Conservation (phyloP, 352 stramenopile genomes). For the Thalassiosira hispida region DNA sequence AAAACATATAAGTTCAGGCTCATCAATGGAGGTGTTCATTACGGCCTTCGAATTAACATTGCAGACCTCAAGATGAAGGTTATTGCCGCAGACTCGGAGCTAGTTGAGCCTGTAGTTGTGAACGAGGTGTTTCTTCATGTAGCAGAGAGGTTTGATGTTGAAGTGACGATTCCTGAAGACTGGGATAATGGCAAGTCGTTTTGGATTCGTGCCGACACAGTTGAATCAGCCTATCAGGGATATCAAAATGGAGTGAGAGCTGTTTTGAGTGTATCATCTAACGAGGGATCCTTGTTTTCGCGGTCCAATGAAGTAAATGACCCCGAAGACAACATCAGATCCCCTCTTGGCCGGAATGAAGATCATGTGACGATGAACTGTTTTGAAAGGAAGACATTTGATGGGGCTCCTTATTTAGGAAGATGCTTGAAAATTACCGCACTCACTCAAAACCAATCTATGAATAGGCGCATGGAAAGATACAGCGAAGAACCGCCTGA, state of each 20-base stretch:
- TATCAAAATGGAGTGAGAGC: conserved; percentile 38
- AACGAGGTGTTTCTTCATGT: conserved; percentile 33
- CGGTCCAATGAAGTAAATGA: conserved; percentile 1
- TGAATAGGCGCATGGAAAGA: not conserved
- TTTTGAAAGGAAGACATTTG: not conserved
- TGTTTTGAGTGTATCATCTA: conserved; percentile 14
- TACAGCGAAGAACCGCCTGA: not conserved
- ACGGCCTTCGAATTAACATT: conserved; percentile 28
- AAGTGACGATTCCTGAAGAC: conserved; percentile 21
- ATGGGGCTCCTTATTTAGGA: not conserved
- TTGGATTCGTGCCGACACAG: conserved; percentile 44
- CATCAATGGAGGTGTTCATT: conserved; percentile 27
- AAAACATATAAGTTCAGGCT: conserved; percentile 31
- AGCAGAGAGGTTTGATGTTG: conserved; percentile 37
- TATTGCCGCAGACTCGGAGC: conserved; percentile 29
- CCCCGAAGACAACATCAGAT: not conserved
- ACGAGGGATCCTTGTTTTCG: not conserved
- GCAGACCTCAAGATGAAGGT: conserved; percentile 28
- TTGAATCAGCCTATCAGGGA: conserved; percentile 25
- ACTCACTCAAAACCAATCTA: not conserved
- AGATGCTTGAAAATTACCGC: not conserved
- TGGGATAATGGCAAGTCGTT: not conserved
- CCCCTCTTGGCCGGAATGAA: not conserved
- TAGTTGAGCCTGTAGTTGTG: conserved; percentile 18
- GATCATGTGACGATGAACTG: not conserved